Evolutionary conservation across 139 green algal species (phyloP).

Genomic region (Chlamydomonas schloesseri): DNA sequence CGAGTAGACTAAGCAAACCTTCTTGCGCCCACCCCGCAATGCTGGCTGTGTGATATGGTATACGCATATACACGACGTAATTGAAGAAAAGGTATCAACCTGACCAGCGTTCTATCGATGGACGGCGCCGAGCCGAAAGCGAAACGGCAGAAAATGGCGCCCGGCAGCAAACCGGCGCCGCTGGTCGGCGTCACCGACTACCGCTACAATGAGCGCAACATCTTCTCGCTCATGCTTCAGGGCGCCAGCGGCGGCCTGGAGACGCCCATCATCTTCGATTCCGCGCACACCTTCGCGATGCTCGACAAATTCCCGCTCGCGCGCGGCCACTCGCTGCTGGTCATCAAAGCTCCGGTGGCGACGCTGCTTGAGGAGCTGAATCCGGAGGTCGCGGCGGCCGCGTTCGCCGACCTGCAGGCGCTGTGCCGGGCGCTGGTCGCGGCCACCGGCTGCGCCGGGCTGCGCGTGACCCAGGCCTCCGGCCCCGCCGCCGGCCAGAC

Average conservation of each 20-base stretch:
- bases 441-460: slow-evolving; percentile 47
- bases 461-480: slow-evolving; percentile 51
- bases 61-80: too few relatives aligned
- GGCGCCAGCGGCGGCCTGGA: slow-evolving; percentile 12
- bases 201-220: slow-evolving; percentile 27
- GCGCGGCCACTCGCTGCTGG: slow-evolving; percentile 56
- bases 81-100: too few relatives aligned
- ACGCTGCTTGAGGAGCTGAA: slow-evolving; percentile 58
- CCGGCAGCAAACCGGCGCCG: not conserved
- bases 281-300: slow-evolving; percentile 51
- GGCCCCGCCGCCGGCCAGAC: slow-evolving; percentile 61
- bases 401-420: slow-evolving; percentile 53
- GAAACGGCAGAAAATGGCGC: slow-evolving; percentile 32
- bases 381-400: slow-evolving; percentile 3
- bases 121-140: not conserved
- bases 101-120: too few relatives aligned
- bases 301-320: slow-evolving; percentile 53
- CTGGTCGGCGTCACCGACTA: slow-evolving; percentile 23
- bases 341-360: slow-evolving; percentile 56
- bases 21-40: too few relatives aligned
- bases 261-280: slow-evolving; percentile 43
- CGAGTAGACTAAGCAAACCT: too few relatives aligned
- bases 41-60: too few relatives aligned
- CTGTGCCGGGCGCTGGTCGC: slow-evolving; percentile 51
- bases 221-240: slow-evolving; percentile 22